Percentiles rank a stretch among this genome's conserved stretches.
phyloP scores from a whole-genome alignment of 176 grass and related monocot species.

The Bromus sterilis region DNA sequence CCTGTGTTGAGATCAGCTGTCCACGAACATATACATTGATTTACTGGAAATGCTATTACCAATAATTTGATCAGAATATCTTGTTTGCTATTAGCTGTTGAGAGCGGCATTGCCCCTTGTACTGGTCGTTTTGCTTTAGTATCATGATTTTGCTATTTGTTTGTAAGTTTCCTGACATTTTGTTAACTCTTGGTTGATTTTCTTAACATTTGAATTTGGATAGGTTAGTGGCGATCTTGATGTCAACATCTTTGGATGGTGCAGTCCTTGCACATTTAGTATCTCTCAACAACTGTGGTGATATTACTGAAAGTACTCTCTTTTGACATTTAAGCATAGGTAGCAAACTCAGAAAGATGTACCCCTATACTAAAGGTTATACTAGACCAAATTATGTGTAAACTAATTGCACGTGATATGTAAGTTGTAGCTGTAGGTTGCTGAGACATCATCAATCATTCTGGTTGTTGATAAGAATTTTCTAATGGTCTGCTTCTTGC shows the following conservation, averaged over 20 bases:
- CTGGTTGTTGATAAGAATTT: not conserved
- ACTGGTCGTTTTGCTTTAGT: not conserved
- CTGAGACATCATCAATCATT: not conserved
- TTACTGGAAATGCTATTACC: not conserved
- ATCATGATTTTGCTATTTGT: not conserved
- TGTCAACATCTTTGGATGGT: not conserved
- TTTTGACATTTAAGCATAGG: not conserved
- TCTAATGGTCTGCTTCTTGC: not conserved
- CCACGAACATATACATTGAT: not conserved
- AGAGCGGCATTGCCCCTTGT: not conserved
- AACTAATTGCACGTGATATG: not conserved
- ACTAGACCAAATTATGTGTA: not conserved
- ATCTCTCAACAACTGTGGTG: not conserved
- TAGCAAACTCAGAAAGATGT: not conserved
- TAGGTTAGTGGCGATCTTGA: not conserved
- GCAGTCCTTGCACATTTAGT: not conserved
- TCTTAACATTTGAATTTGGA: not conserved
- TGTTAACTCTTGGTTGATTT: not conserved
- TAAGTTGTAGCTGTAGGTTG: not conserved
- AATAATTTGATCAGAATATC: not conserved
- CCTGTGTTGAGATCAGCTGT: not conserved
- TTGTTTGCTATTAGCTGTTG: not conserved
- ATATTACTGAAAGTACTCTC: not conserved
- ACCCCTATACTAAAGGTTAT: too few relatives aligned
- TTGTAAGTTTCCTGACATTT: not conserved